Conservation (phyloP, 768 basidiomycete species). For the Leccinum barrowsii region DNA sequence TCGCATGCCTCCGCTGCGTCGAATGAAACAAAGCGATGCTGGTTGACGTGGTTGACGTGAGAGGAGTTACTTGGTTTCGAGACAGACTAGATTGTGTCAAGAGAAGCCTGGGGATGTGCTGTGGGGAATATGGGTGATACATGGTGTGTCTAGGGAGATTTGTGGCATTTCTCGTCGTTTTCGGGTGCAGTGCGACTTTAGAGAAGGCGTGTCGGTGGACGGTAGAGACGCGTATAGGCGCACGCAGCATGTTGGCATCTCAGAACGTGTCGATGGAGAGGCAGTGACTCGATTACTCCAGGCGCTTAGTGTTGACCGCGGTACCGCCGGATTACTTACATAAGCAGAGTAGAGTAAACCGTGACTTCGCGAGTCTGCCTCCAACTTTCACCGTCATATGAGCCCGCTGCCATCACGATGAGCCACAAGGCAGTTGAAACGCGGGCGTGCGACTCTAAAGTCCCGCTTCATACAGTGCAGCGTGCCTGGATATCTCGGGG, state of each 20-base stretch:
- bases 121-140: neutral
- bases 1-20: slow-evolving; percentile 31
- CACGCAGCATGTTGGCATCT: slow-evolving; percentile 55
- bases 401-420: no score
- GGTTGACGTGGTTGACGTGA: neutral
- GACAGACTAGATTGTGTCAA: slow-evolving; percentile 1
- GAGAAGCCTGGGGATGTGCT: slow-evolving; percentile 5
- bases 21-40: slow-evolving; percentile 38
- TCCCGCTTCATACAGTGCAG: neutral
- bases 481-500: neutral
- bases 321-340: neutral
- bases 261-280: slow-evolving; percentile 1
- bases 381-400: no score
- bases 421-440: neutral
- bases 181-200: neutral
- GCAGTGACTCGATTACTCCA: neutral
- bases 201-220: neutral
- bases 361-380: no score
- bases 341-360: neutral
- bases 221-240: slow-evolving; percentile 15
- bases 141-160: neutral
- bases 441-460: neutral
- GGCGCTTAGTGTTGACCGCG: neutral
- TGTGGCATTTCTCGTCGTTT: neutral
- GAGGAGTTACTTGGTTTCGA: slow-evolving; percentile 3